A percentile compares a stretch with the other conserved stretches of the same genome.
Conservation (phyloP, 2,329 filamentous ascomycete species). For the Nannizzia gypsea region DNA sequence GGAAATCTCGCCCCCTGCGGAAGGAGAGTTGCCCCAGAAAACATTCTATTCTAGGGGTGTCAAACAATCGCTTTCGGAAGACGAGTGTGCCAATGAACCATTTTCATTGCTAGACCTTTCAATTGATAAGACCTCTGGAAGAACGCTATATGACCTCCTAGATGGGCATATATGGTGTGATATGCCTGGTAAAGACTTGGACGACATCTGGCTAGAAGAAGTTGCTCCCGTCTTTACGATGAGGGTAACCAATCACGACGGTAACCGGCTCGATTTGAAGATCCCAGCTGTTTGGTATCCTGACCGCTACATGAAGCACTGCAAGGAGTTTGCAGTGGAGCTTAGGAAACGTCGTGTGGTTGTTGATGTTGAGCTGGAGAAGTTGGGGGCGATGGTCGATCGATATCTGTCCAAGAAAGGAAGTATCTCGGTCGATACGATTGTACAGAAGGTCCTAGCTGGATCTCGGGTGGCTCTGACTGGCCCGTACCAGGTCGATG, state of each 20-base stretch:
- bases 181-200: slow-evolving; percentile 27
- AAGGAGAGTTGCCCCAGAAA: slow-evolving; percentile 32
- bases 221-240: slow-evolving; percentile 47
- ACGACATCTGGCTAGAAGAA: slow-evolving; percentile 38
- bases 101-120: slow-evolving; percentile 30
- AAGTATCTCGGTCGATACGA: slow-evolving; percentile 20
- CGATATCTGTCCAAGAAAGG: slow-evolving; percentile 18
- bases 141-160: slow-evolving; percentile 43
- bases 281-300: slow-evolving; percentile 45
- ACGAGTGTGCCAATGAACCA: slow-evolving; percentile 24
- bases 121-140: slow-evolving; percentile 29
- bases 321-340: slow-evolving; percentile 35
- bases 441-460: slow-evolving; percentile 27
- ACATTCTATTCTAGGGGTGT: slow-evolving; percentile 38
- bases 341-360: slow-evolving; percentile 34
- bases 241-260: slow-evolving; percentile 24
- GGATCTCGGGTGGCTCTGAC: slow-evolving; percentile 17
- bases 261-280: slow-evolving; percentile 32
- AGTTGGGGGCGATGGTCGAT: slow-evolving; percentile 23
- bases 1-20: slow-evolving; percentile 33
- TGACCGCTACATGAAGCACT: slow-evolving; percentile 48
- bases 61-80: slow-evolving; percentile 24
- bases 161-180: slow-evolving; percentile 42
- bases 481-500: slow-evolving; percentile 10
- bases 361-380: slow-evolving; percentile 23